Evolutionary conservation across 371 early-diverging fungal genomes (phyloP), one percentile per base, ranked within the genome.

Genomic region (Rhizopus microsporus): DNA sequence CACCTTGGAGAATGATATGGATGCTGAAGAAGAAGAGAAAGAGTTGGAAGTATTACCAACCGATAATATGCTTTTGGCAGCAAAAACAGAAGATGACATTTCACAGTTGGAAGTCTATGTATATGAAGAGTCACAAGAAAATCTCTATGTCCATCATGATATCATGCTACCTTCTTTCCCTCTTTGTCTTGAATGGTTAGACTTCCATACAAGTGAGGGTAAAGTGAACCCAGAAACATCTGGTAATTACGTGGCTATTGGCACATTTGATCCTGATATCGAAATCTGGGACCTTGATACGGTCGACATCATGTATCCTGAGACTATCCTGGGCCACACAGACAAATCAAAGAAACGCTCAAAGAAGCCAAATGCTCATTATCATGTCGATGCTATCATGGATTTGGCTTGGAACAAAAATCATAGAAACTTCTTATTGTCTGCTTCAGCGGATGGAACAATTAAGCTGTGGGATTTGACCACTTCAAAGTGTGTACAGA

Each of bases 101-200:
- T 92, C 93, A 40, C 93, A 93, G 69, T 68, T 98, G 55, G 98
- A 98, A 75, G 77, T 97, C 4, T 93, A 95, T 57, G 78, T 97
- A 1, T 96, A 90, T 67, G 89, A 89, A 67, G 88, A 85, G 32
- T 81, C 73, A 12, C 87, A 90, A 46, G 92, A 90, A 68, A 94
- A 95, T 75, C 69, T 98, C 49, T 98, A 95, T 70, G 93, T 95
- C 5, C 98, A 98, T 70, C 97, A 97, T 77, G 99, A 99, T 62
- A 90, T 97, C 58, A 90, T 98, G 93, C 75, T 99, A n/a, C 96
- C 98, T 8, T 84, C 95, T 17, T 95, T 96, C 75, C 98, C 99
- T 32, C 82, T 99, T 23, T 93, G 94, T 59, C 65, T 96, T 57
- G 97, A 97, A 67, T 96, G 95, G 95, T 65, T 97, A 29, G 95